Evolutionary conservation across 768 basidiomycete genomes (phyloP), one percentile per base, ranked within the genome.

Genomic region (Fistulinella prunicolor): DNA sequence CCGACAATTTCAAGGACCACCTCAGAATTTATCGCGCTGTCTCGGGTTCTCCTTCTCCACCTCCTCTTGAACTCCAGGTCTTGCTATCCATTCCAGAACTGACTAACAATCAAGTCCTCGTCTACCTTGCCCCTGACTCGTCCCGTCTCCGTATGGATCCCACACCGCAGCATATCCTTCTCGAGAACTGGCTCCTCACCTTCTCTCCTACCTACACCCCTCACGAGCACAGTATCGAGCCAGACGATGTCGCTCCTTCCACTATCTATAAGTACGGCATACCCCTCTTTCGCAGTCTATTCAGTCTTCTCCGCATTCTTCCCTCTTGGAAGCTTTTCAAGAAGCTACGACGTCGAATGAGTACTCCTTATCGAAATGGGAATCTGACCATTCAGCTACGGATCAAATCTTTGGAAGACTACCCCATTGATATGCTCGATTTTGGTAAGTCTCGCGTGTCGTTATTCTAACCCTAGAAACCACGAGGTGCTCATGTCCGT

Each of bases 201-300:
- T 82, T 84, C 56, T 47, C 64, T 64, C 68, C 48, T 40, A 53
- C 22, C 42, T 50, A 42, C 51, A 49, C 34, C 38, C 46, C 46
- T 35, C 19, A 47, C 9, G 52, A 54, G n/a, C 45, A 54, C 12
- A 56, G 63, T 39, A 58, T 63, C 38, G 63, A 62, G 46, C 55
- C 50, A 37, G 56, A 66, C 41, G 83, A 85, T 49, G 73, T 85
- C 32, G 79, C 82, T 13, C 80, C 85, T 29, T 77, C 89, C 0
- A 86, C 84, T 12, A 83, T 89, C 45, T 92, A 92, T 77, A 92
- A 92, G 66, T 83, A 90, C 57, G 82, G 85, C 29, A 91, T 92
- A 58, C 78, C 86, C 26, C 76, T 90, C 17, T 92, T 91, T 71
- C 78, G 89, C 42, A 87, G 86, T 60, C 6, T 92, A 73, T 72